A percentile compares a stretch with the other conserved stretches of the same genome.
These are phyloP conservation scores for Penicillium sp. DNA, from an alignment of 2,329 filamentous ascomycete species.

Conservation along the genomic window DNA sequence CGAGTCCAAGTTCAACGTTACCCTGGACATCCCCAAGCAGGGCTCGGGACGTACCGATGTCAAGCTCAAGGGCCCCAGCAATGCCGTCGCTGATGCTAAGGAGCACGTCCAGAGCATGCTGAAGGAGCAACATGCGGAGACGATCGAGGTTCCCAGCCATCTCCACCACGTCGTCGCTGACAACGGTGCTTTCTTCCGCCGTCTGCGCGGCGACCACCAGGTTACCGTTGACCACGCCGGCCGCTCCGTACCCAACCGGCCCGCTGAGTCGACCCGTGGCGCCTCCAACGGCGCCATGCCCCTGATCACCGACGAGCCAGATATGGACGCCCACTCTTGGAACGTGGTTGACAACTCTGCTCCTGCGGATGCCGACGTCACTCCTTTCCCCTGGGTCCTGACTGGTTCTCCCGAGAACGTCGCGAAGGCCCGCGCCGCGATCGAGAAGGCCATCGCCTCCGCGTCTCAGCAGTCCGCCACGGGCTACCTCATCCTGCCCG, in stretches of 20 bases:
- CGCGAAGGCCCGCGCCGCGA: slow-evolving; percentile 72
- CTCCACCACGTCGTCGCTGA: slow-evolving; percentile 79
- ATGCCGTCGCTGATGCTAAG: slow-evolving; percentile 80
- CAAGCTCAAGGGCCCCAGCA: slow-evolving; percentile 77
- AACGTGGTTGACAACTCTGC: slow-evolving; percentile 63
- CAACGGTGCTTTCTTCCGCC: slow-evolving; percentile 90
- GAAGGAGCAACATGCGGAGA: slow-evolving; percentile 86
- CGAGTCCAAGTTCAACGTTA: slow-evolving; percentile 81
- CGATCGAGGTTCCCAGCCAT: slow-evolving; percentile 75
- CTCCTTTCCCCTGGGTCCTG: slow-evolving; percentile 76
- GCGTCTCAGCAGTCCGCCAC: slow-evolving; percentile 54
- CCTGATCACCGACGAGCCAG: slow-evolving; percentile 86
- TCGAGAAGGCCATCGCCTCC: slow-evolving; percentile 70
- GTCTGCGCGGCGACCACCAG: slow-evolving; percentile 77
- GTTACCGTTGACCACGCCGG: slow-evolving; percentile 92
- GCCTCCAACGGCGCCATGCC: slow-evolving; percentile 63
- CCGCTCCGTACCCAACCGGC: slow-evolving; percentile 67
- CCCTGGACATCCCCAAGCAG: slow-evolving; percentile 87
- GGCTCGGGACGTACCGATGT: slow-evolving; percentile 79
- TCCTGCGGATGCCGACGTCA: slow-evolving; percentile 29
- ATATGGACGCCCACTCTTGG: slow-evolving; percentile 75
- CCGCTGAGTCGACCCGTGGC: slow-evolving; percentile 48
- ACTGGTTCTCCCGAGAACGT: slow-evolving; percentile 75
- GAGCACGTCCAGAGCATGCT: slow-evolving; percentile 72
- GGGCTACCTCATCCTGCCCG: slow-evolving; percentile 85